phyloP scores from a whole-genome alignment of 1,284 basidiomycete genomes.

The Cryptococcus neoformans region DNA sequence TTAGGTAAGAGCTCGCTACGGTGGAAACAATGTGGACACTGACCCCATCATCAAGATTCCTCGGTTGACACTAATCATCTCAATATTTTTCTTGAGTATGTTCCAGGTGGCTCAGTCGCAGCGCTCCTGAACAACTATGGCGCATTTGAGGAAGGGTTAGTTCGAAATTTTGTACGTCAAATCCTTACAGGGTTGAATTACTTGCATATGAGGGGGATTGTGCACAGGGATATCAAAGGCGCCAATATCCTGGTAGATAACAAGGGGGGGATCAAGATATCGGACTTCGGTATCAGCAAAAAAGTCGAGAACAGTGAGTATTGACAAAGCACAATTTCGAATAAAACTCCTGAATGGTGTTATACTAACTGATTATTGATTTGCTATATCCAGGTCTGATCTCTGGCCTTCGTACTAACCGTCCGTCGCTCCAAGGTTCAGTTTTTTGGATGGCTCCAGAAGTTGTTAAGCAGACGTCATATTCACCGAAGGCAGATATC shows the following conservation, averaged over 20 bases:
- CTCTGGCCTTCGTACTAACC: constrained; percentile 70
- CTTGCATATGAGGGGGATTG: constrained; percentile 90
- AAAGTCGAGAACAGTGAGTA: constrained; percentile 90
- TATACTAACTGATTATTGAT: background rate
- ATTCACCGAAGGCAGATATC: constrained; percentile 94
- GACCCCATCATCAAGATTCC: constrained; percentile 59
- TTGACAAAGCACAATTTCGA: background rate
- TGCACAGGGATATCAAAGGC: constrained; percentile 98
- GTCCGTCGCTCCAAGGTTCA: constrained; percentile 91
- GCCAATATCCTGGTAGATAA: constrained; percentile 98
- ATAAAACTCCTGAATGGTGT: background rate
- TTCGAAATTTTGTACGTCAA: constrained; percentile 91
- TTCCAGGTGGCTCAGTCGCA: constrained; percentile 95
- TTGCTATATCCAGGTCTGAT: constrained; percentile 56
- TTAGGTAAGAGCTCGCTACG: constrained; percentile 61
- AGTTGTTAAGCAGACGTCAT: constrained; percentile 89
- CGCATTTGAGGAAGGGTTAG: constrained; percentile 92
- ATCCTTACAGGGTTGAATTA: constrained; percentile 90
- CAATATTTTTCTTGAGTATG: constrained; percentile 99
- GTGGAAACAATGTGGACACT: background rate
- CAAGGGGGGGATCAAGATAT: constrained; percentile 97
- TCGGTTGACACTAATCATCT: constrained; percentile 82
- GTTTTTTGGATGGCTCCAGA: constrained; percentile 99
- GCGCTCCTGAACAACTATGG: constrained; percentile 91
- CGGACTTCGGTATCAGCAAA: constrained; percentile 98